Evolutionary conservation across 2,329 filamentous ascomycete genomes (phyloP), one percentile per base, ranked within the genome.

Genomic region (Thielaviopsis ethacetica): DNA sequence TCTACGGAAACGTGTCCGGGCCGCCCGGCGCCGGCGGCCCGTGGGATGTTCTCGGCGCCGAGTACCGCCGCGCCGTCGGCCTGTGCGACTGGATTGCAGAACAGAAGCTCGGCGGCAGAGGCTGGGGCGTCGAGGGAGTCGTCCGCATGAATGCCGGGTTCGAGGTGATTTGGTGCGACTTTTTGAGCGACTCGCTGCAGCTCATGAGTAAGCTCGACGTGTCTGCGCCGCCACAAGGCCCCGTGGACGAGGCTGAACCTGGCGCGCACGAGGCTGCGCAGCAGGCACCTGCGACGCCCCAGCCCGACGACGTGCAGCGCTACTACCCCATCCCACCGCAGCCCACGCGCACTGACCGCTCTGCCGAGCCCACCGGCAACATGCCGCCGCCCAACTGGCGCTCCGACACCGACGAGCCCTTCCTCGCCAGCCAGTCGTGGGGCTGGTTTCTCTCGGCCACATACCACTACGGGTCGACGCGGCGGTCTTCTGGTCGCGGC

Each of bases 111-210:
- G 70, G 75, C 5, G 74, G 74, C 1, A 61, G 62, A 9, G 74
- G 72, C 5, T 77, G 73, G 75, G 75, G 74, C 44, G 72, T 74
- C 34, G 76, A 79, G 63, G 75, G 73, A 1, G 67, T 77, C 41
- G 71, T 78, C 50, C 69, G 75, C 59, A 77, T 77, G 75, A 76
- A 77, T 63, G 72, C 75, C 13, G 75, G 73, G 3, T 77, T 77
- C 60, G 75, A 77, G 66, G 66, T 76, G 64, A 75, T 77, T n/a
- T 76, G 75, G 75, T 77, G 75, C 62, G 69, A 77, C 60, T 78
- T 78, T 57, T 65, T 68, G 24, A 73, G 72, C 58, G 70, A 70
- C 10, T 74, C 71, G 19, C 63, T 76, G 57, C 66, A 70, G 56
- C 62, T 77, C 54, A 65, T 76, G 22, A 72, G 69, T 51, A 70